These are phyloP conservation scores for Scutellaria baicalensis DNA, from an alignment of 257 asterid species.

Conservation along the genomic window DNA sequence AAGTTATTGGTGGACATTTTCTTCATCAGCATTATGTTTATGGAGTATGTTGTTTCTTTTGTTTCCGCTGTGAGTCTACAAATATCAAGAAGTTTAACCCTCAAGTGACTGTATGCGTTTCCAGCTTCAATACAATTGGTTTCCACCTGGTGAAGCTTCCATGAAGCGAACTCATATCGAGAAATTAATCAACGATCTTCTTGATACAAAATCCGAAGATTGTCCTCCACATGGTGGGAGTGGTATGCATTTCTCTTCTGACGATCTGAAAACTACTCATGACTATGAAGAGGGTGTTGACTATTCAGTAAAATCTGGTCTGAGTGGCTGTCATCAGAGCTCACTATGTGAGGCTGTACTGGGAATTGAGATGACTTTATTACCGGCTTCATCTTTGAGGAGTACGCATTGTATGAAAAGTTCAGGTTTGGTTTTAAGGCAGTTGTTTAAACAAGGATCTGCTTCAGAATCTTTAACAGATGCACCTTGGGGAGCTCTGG, in stretches of 20 bases:
- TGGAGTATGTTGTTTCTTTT: neutral
- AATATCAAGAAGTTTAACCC: conserved; percentile 3
- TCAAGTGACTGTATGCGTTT: conserved; percentile 12
- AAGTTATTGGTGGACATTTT: neutral
- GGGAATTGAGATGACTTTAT: conserved; percentile 55
- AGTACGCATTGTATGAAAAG: conserved; percentile 29
- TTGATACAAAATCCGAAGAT: conserved; percentile 38
- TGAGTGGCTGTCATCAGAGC: conserved; percentile 30
- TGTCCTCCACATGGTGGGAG: conserved; percentile 33
- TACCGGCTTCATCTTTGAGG: conserved; percentile 42
- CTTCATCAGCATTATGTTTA: neutral
- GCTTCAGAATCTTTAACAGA: conserved; percentile 32
- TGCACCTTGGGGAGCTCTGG: conserved; percentile 37
- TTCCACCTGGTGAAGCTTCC: conserved; percentile 76
- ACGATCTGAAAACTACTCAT: conserved; percentile 16
- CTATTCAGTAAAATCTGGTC: conserved; percentile 20
- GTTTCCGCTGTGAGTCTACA: neutral
- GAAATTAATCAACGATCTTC: conserved; percentile 58
- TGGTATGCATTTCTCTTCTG: conserved; percentile 25
- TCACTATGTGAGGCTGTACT: conserved; percentile 25
- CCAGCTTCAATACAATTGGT: conserved; percentile 77
- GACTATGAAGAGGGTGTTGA: conserved; percentile 32
- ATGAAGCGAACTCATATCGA: conserved; percentile 61
- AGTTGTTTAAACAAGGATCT: conserved; percentile 45
- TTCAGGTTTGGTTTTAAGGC: conserved; percentile 44